phyloP scores from a whole-genome alignment of 257 asterid genomes.

The Penstemon newberryi region DNA sequence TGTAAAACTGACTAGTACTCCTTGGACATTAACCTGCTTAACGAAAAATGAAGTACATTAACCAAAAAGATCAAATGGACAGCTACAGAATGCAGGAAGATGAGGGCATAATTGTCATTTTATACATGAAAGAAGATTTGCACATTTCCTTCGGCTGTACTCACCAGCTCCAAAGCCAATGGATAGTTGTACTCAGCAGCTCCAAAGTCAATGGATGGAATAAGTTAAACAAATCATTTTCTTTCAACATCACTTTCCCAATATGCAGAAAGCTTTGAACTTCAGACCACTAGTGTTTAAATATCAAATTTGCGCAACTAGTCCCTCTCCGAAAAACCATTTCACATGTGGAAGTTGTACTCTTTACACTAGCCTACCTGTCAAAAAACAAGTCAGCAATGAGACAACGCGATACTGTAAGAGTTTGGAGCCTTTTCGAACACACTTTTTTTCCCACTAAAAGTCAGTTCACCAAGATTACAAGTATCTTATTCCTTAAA shows the following conservation, averaged over 20 bases:
- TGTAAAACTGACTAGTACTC: too few species aligned
- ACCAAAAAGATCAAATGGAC: too few species aligned
- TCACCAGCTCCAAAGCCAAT: slow-evolving; percentile 46
- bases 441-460: slow-evolving; percentile 1
- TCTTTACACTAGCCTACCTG: slow-evolving; percentile 1
- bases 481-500: background rate
- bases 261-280: slow-evolving; percentile 27
- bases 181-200: slow-evolving; percentile 12
- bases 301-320: slow-evolving; percentile 17
- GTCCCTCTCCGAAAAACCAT: background rate
- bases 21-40: too few species aligned
- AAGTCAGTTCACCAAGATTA: slow-evolving; percentile 24
- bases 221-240: slow-evolving; percentile 20
- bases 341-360: slow-evolving; percentile 1
- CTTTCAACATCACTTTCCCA: slow-evolving; percentile 25
- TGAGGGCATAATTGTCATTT: too few species aligned
- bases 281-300: slow-evolving; percentile 15
- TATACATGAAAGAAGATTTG: too few species aligned
- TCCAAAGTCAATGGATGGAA: too few species aligned
- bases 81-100: too few species aligned
- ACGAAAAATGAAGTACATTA: too few species aligned
- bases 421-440: slow-evolving; percentile 12
- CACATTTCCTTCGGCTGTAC: background rate
- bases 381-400: slow-evolving; percentile 22
- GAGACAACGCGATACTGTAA: slow-evolving; percentile 48